phyloP scores from a whole-genome alignment of 768 basidiomycete species.

The Leccinum sublutescens region DNA sequence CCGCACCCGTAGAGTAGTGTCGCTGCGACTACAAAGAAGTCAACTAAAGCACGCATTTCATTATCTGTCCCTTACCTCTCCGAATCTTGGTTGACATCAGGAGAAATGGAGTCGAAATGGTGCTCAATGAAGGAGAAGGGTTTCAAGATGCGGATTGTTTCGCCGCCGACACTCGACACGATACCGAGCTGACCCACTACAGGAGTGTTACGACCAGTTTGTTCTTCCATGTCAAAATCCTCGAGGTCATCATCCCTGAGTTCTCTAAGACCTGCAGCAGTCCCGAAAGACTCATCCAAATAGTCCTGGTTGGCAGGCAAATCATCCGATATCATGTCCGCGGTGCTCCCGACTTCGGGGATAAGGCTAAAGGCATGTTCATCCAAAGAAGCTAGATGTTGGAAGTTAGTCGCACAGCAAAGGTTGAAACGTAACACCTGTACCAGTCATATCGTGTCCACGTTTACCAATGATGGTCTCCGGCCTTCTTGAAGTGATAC shows the following conservation, averaged over 20 bases:
- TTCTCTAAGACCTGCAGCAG: conserved; percentile 73
- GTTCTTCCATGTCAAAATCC: conserved; percentile 49
- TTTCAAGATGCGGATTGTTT: conserved; percentile 79
- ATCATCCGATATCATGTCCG: conserved; percentile 91
- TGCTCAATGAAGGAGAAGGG: conserved; percentile 69
- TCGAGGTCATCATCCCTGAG: conserved; percentile 72
- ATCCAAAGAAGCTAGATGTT: conserved; percentile 64
- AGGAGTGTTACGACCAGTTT: conserved; percentile 15
- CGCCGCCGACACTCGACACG: conserved; percentile 69
- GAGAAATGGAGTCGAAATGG: conserved; percentile 65
- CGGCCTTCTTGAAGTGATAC: conserved; percentile 1
- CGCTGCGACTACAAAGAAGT: conserved; percentile 37
- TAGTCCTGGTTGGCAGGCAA: conserved; percentile 88
- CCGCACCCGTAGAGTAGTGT: conserved; percentile 51
- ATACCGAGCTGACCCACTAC: conserved; percentile 37
- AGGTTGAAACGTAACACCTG: background rate
- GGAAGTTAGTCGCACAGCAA: conserved; percentile 3
- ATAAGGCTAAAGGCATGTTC: conserved; percentile 74
- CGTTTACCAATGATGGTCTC: conserved; percentile 5
- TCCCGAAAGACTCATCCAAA: conserved; percentile 77
- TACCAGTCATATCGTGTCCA: conserved; percentile 31
- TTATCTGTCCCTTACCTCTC: conserved; percentile 42
- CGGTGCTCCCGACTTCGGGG: conserved; percentile 74
- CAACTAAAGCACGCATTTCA: conserved; percentile 4
- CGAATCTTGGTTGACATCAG: conserved; percentile 46